Evolutionary conservation across 495 filamentous ascomycete species (phyloP), one percentile per base, ranked within the genome.

Genomic region (Penicillium roqueforti): DNA sequence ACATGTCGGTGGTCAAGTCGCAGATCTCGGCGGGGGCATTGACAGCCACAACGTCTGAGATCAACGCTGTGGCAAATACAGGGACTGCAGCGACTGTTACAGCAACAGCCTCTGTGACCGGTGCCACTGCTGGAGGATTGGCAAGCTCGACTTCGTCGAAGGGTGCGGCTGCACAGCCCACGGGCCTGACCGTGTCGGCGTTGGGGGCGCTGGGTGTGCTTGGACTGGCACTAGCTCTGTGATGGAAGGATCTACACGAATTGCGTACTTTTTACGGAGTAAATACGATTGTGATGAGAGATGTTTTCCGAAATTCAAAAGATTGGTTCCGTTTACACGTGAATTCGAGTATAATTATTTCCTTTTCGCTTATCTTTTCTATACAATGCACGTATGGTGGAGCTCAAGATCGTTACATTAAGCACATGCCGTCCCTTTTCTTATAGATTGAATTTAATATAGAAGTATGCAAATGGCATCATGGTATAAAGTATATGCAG

Each of bases 1-100:
- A 72, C 58, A 58, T 72, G 49, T 57, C 63, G 3, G 59, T 60
- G 23, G 69, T 70, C 29, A 62, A 57, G 37, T 56, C 56, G 19
- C 63, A 72, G 49, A 63, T 70, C 16, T 36, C 56, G 7, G 62
- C 31, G 1, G 66, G 69, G 10, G 69, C 68, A 13, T 28, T 69
- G 46, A 70, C 66, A 10, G 63, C 61, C 7, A 65, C 61, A 8
- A 53, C 61, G 19, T 2, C 23, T 31, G 18, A 45, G 37, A 13
- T 5, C n/a, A 29, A 45, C 42, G 29, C 25, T 3, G 34, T 54
- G 28, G 51, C 42, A 36, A 36, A 36, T n/a, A 36, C 14, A 14
- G 32, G 32, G 32, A 14, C 31, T 14, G 54, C 32, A 14, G 31
- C 54, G 34, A 49, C 22, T 3, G 40, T 13, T 14, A 51, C 32